Evolutionary conservation across 352 stramenopile genomes (phyloP), one percentile per base, ranked within the genome.

Genomic region (Thraustochytrium sp.): DNA sequence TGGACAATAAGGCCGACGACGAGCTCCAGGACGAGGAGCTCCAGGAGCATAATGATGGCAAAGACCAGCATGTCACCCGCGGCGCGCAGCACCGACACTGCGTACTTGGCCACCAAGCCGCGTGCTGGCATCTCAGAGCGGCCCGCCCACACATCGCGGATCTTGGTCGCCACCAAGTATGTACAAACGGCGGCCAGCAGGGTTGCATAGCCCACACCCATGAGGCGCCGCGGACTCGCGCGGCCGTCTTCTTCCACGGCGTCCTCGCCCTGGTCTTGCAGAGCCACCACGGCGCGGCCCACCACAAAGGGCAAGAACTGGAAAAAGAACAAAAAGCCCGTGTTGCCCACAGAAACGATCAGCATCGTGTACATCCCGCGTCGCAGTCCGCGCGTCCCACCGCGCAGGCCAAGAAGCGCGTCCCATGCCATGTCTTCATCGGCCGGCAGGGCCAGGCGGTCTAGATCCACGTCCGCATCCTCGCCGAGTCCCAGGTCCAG

Each of bases 351-450:
- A 13, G 68, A 46, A 21, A 80, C 68, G 11, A 80, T 42, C 13
- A 63, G 29, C 68, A 80, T 80, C 13, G 68, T 80, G 44, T 80
- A 80, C 0, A 80, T 16, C 8, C 68, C 68, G 34, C 53, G 48
- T 1, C 40, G 62, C 4, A 75, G 16, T 3, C 62, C 62, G 29
- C 65, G 42, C 40, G 65, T 44, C 5, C 65, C 49, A n/a, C 68
- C 68, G 34, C 68, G 68, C 26, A 80, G 44, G 34, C 68, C 68
- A 48, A 64, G 11, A 29, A 80, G 53, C 1, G 46, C 68, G 13
- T 80, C 68, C 68, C 68, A 80, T 1, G 68, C 53, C 44, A 80
- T 46, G 23, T 80, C 68, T 31, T 80, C 68, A 21, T 80, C 68
- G 23, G 42, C 46, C 11, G 23, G 23, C 26, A 37, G 13, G 26